These are phyloP conservation scores for Candida tropicalis DNA, from an alignment of 1,139 yeast genomes.

Conservation along the genomic window DNA sequence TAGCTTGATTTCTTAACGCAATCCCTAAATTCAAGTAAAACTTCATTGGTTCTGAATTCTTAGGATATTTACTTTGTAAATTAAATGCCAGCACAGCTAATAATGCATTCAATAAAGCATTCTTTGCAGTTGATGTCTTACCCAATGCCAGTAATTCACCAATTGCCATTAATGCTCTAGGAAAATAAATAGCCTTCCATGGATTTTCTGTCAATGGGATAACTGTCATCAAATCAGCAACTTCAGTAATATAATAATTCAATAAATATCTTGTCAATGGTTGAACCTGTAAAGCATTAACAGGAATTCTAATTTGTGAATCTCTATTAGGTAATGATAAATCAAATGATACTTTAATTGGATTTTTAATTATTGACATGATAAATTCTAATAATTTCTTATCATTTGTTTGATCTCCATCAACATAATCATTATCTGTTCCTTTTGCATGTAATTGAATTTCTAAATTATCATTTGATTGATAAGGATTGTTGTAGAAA, in stretches of 20 bases:
- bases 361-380: constrained; percentile 52
- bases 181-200: constrained; percentile 84
- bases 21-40: constrained; percentile 74
- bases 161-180: constrained; percentile 76
- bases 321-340: constrained; percentile 25
- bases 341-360: constrained; percentile 41
- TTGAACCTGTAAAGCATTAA: constrained; percentile 62
- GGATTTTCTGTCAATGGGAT: constrained; percentile 81
- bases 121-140: constrained; percentile 71
- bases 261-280: constrained; percentile 71
- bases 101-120: constrained; percentile 76
- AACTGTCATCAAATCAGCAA: constrained; percentile 87
- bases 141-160: constrained; percentile 83
- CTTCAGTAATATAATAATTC: constrained; percentile 75
- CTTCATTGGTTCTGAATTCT: constrained; percentile 63
- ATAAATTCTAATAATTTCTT: constrained; percentile 46
- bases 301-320: constrained; percentile 49
- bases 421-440: constrained; percentile 37
- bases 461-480: constrained; percentile 44
- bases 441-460: constrained; percentile 45
- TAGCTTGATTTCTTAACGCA: constrained; percentile 74
- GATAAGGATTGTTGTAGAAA: constrained; percentile 47
- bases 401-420: constrained; percentile 35
- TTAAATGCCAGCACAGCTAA: constrained; percentile 84
- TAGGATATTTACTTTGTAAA: constrained; percentile 68